Base-by-base conservation (phyloP, 2,329 filamentous ascomycete genomes). In the Microcera coccophila region DNA sequence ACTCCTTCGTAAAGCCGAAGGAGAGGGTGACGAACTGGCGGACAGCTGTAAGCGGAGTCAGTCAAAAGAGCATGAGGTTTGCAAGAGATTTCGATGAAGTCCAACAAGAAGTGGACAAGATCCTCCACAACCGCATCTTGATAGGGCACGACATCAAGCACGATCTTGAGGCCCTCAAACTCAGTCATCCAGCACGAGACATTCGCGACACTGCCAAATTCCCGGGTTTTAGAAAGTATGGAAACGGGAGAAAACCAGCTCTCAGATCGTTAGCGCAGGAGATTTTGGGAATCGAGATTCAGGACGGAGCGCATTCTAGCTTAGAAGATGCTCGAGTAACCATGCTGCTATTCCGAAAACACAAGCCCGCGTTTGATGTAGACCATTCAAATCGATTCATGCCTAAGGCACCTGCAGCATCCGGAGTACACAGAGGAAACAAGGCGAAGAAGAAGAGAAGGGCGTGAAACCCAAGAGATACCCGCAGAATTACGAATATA, bases 1-100 rank as follows among this genome's bases (percentile, higher is more conserved):
- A 98, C 70, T 91, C 87, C 11, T 97, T 86, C 61, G 93, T 97
- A 9, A 78, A 79, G 41, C 86, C 88, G 1, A 81, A 81, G 45
- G 83, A 90, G 59, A 73, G 71, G 42, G 87, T 98, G 2, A 90
- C 86, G 12, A 87, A 98, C 66, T 98, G 90, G 85, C 81, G 93
- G 48, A 97, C 90, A 3, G 72, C 77, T 47, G 84, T 96, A 31
- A 94, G 86, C 48, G 93, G 93, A 5, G 85, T 98, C 47, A 78
- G 80, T 38, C 76, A 85, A 1, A 79, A 79, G 46, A 81, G 89
- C 52, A 84, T 97, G 77, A 72, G 74, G 22, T 70, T 73, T 34
- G 87, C 86, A 0, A 71, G 87, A 39, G 69, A 72, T 0, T 90
- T 97, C 54, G 79, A 85, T 18, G 79, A 86, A 44, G 93, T 94